Conservation (phyloP, 495 filamentous ascomycete genomes). For the Cryomyces antarcticus region DNA sequence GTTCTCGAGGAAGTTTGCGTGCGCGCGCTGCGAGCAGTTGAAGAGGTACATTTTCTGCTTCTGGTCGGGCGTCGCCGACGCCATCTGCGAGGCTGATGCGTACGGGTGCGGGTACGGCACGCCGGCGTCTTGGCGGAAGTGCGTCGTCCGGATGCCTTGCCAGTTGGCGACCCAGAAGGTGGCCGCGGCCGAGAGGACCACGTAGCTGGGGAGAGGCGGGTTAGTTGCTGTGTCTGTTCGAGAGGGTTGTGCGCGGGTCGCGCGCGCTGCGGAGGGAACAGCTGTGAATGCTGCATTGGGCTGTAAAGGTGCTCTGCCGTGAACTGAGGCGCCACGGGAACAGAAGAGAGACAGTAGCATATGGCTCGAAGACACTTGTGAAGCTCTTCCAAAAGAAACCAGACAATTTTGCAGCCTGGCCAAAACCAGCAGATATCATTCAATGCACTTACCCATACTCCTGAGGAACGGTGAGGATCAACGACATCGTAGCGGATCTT, state of each 20-base stretch:
- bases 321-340: background rate
- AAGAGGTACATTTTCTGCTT: conserved; percentile 18
- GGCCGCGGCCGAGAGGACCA: conserved; percentile 15
- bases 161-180: conserved; percentile 16
- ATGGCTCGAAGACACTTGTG: background rate
- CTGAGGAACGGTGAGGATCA: conserved; percentile 10
- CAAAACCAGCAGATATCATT: too few species aligned
- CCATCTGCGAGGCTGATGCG: conserved; percentile 14
- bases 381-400: background rate
- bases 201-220: conserved; percentile 11
- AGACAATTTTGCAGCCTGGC: too few species aligned
- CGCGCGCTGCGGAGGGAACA: background rate
- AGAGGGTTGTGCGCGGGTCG: too few species aligned
- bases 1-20: conserved; percentile 24
- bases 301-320: background rate
- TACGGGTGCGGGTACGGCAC: conserved; percentile 18
- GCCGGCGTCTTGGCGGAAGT: conserved; percentile 19
- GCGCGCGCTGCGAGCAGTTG: conserved; percentile 24
- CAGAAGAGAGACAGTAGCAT: conserved; percentile 1
- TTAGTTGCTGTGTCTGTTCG: too few species aligned
- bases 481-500: background rate
- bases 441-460: conserved; percentile 18
- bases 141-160: conserved; percentile 14
- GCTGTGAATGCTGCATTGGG: background rate
- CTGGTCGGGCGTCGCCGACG: conserved; percentile 5